A percentile compares a stretch with the other conserved stretches of the same genome.
These are phyloP conservation scores for Cytospora paraplurivora DNA, from an alignment of 2,329 filamentous ascomycete genomes.

Conservation along the genomic window DNA sequence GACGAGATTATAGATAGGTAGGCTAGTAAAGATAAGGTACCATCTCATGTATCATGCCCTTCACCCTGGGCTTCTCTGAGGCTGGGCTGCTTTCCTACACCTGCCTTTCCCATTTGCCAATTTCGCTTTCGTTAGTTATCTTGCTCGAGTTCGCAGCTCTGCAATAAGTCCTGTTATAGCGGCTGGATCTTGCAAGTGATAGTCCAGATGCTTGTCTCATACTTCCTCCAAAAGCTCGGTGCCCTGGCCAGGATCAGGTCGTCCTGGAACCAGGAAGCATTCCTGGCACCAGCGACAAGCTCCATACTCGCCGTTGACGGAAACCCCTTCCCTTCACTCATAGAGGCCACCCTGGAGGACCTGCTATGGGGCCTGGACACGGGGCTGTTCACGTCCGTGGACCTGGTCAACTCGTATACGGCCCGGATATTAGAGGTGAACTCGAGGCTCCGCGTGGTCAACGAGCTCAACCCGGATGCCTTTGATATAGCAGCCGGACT, in stretches of 20 bases:
- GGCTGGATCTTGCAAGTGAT: too few species aligned
- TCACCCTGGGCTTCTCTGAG: too few species aligned
- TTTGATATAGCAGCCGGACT: slow-evolving; percentile 40
- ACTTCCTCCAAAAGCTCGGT: slow-evolving; percentile 3
- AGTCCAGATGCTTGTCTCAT: slow-evolving; percentile 9
- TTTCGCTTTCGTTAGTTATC: too few species aligned
- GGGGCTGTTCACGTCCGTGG: slow-evolving; percentile 40
- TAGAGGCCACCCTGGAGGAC: slow-evolving; percentile 41
- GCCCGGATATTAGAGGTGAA: slow-evolving; percentile 40
- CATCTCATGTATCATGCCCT: too few species aligned
- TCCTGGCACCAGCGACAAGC: background rate
- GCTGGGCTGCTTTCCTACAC: too few species aligned
- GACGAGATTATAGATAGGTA: too few species aligned
- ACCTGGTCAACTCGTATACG: slow-evolving; percentile 39
- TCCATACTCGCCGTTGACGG: slow-evolving; percentile 6
- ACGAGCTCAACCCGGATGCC: slow-evolving; percentile 43
- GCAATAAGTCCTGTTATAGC: too few species aligned
- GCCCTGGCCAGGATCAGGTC: background rate
- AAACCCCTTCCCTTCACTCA: slow-evolving; percentile 37
- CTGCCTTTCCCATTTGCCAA: too few species aligned
- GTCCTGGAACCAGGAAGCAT: slow-evolving; percentile 3
- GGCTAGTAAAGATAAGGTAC: too few species aligned
- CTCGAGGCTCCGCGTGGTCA: slow-evolving; percentile 37
- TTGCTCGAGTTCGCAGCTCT: too few species aligned
- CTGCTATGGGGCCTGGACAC: slow-evolving; percentile 37